phyloP scores from a whole-genome alignment of 176 grass and related monocot genomes.

The Oryza officinalis region DNA sequence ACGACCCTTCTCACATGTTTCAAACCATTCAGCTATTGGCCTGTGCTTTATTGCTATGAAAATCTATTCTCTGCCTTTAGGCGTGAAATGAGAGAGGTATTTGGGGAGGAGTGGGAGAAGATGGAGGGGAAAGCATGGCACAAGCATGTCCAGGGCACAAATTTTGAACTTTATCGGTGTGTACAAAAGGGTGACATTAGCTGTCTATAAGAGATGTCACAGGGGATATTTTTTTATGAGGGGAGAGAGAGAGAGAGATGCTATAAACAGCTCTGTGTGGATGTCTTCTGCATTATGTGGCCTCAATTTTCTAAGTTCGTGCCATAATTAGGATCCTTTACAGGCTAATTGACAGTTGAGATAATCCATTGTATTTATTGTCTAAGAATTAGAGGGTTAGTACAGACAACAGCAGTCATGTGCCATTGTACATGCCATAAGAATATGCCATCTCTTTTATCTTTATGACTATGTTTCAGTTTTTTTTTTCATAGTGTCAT shows the following conservation, averaged over 20 bases:
- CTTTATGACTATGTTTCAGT: neutral
- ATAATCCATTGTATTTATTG: neutral
- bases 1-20: neutral
- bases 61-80: neutral
- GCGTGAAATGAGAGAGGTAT: neutral
- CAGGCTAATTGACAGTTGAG: neutral
- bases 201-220: neutral
- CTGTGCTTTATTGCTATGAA: neutral
- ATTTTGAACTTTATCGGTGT: neutral
- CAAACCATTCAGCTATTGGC: neutral
- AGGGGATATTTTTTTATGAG: neutral
- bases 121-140: neutral
- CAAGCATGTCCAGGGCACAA: slow-evolving; percentile 1
- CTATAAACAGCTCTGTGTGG: neutral
- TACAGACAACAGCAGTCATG: neutral
- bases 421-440: neutral
- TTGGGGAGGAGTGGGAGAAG: neutral
- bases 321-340: neutral
- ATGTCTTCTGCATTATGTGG: neutral
- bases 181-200: neutral
- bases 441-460: neutral
- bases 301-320: neutral
- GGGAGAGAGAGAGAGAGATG: neutral
- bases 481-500: neutral
- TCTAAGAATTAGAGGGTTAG: neutral